Conservation (phyloP, 257 asterid species). For the Solanum bukasovii region DNA sequence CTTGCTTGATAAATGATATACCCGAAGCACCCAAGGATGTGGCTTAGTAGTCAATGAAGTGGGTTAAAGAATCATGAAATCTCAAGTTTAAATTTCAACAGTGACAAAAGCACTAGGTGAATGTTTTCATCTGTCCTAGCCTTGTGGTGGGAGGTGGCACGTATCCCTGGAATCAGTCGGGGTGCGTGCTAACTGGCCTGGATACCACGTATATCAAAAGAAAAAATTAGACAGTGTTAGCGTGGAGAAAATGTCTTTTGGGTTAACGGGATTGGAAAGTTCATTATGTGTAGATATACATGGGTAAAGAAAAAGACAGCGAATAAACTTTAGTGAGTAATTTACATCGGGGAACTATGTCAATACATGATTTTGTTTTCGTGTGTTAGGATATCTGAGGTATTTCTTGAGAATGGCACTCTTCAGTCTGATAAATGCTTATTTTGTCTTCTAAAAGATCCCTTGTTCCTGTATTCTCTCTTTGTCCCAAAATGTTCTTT, state of each 20-base stretch:
- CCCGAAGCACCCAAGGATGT: not conserved
- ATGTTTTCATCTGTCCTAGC: not conserved
- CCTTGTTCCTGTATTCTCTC: not conserved
- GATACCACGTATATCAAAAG: not conserved
- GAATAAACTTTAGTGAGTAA: not conserved
- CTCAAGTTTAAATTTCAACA: not conserved
- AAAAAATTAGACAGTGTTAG: not conserved
- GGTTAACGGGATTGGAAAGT: not conserved
- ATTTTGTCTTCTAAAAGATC: not conserved
- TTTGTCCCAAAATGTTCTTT: not conserved
- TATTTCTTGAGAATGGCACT: not conserved
- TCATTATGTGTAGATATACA: not conserved
- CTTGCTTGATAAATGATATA: not conserved
- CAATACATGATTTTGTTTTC: not conserved
- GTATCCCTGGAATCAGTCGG: not conserved
- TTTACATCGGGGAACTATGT: not conserved
- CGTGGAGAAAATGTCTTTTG: not conserved
- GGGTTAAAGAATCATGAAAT: not conserved
- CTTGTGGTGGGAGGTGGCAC: not conserved
- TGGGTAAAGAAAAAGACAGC: not conserved
- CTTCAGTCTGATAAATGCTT: not conserved
- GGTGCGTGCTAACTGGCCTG: not conserved
- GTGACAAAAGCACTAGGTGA: not conserved
- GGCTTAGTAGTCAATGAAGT: not conserved
- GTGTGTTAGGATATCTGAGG: not conserved